Conservation (phyloP, 805 yeast genomes). For the Yamadazyma ubonensis region DNA sequence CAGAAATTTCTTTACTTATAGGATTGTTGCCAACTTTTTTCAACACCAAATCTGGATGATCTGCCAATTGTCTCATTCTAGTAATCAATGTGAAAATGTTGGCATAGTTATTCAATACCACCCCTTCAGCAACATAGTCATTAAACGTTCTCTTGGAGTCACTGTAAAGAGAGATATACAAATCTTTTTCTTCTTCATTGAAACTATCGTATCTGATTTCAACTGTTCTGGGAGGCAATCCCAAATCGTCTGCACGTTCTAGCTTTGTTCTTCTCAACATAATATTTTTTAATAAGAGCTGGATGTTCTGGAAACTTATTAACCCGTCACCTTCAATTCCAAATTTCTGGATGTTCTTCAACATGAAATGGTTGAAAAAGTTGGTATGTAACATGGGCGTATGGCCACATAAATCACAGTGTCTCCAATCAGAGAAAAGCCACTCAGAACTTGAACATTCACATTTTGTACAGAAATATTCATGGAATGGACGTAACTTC, state of each 20-base stretch:
- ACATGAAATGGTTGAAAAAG: slow-evolving; percentile 92
- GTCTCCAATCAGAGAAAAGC: slow-evolving; percentile 79
- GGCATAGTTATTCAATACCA: slow-evolving; percentile 93
- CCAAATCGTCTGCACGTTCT: slow-evolving; percentile 96
- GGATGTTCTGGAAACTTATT: slow-evolving; percentile 73
- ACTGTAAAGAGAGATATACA: slow-evolving; percentile 82
- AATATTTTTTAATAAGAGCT: slow-evolving; percentile 68
- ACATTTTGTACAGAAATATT: slow-evolving; percentile 92
- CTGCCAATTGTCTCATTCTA: slow-evolving; percentile 96
- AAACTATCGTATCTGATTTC: slow-evolving; percentile 83
- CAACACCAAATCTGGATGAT: slow-evolving; percentile 94
- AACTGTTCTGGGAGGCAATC: slow-evolving; percentile 93
- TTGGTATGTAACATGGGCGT: slow-evolving; percentile 93
- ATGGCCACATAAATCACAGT: slow-evolving; percentile 86
- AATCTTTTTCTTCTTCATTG: slow-evolving; percentile 92
- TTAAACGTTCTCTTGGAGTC: slow-evolving; percentile 86
- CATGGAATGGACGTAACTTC: slow-evolving; percentile 80
- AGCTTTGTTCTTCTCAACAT: slow-evolving; percentile 94
- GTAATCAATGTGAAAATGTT: slow-evolving; percentile 94
- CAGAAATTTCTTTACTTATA: slow-evolving; percentile 40
- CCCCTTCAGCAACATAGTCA: slow-evolving; percentile 94
- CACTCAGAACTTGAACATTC: slow-evolving; percentile 80
- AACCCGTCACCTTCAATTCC: slow-evolving; percentile 82
- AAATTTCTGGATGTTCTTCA: slow-evolving; percentile 86
- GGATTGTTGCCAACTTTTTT: slow-evolving; percentile 50